These are phyloP conservation scores for Podila verticillata DNA, from an alignment of 192 early-diverging fungal species.

Conservation along the genomic window DNA sequence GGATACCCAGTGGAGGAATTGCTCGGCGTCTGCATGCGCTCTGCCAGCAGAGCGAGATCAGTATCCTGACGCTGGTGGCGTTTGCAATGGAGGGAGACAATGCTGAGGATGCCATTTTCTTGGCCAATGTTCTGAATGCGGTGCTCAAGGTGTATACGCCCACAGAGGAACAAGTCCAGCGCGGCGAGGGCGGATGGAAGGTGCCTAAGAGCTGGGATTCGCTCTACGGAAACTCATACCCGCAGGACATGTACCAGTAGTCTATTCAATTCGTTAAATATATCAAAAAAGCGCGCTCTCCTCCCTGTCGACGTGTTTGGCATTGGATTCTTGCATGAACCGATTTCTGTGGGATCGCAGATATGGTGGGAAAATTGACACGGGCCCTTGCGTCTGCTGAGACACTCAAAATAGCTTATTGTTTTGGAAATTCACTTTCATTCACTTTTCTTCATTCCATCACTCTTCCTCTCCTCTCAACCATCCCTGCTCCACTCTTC, in stretches of 20 bases:
- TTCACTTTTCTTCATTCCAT: neutral
- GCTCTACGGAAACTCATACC: constrained; percentile 61
- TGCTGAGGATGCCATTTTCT: constrained; percentile 69
- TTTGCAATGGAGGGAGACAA: constrained; percentile 84
- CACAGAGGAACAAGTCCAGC: constrained; percentile 13
- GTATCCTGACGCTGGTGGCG: constrained; percentile 59
- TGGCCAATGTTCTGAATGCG: constrained; percentile 59
- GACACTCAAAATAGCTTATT: neutral
- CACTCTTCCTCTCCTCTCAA: neutral
- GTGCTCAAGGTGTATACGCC: constrained; percentile 27
- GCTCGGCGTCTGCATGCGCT: constrained; percentile 62
- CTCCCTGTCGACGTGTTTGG: neutral
- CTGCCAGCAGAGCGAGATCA: constrained; percentile 52
- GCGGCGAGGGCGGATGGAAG: constrained; percentile 46
- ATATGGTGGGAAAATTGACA: neutral
- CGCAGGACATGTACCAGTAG: constrained; percentile 63
- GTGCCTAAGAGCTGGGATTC: constrained; percentile 64
- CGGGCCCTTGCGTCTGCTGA: neutral
- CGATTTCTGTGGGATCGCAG: too few relatives aligned
- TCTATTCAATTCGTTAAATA: neutral
- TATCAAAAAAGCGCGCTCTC: neutral
- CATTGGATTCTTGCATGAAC: neutral
- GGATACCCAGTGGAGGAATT: constrained; percentile 68
- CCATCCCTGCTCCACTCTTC: neutral
- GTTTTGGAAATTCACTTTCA: neutral